phyloP scores from a whole-genome alignment of 345 rosid genomes.

The Durio zibethinus region DNA sequence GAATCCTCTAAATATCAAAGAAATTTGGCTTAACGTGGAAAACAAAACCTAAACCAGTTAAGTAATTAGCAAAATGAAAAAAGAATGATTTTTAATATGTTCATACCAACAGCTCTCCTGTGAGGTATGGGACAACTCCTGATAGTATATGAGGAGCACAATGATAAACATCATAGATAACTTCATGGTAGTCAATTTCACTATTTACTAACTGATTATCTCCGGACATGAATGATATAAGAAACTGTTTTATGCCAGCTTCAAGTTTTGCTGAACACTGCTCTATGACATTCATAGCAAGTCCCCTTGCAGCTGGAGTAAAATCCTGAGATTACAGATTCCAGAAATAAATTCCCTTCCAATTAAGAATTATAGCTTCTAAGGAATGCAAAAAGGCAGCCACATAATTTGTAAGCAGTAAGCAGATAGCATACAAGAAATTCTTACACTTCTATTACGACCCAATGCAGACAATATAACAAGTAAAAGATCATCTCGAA shows the following conservation, averaged over 20 bases:
- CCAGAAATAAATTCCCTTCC: conserved; percentile 24
- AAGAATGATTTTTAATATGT: background rate
- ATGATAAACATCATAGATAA: conserved; percentile 71
- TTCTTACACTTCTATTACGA: conserved; percentile 65
- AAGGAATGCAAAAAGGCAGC: conserved; percentile 5
- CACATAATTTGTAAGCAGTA: background rate
- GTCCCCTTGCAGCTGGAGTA: conserved; percentile 65
- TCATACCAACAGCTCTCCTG: conserved; percentile 94
- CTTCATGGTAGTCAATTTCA: conserved; percentile 84
- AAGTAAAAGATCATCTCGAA: conserved; percentile 70
- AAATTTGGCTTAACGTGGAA: background rate
- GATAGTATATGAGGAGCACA: conserved; percentile 87
- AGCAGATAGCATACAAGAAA: conserved; percentile 13
- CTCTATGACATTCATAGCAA: conserved; percentile 89
- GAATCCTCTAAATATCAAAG: background rate
- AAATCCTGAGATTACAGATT: conserved; percentile 50
- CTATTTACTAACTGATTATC: conserved; percentile 50
- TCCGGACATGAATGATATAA: conserved; percentile 82
- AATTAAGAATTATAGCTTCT: conserved; percentile 8
- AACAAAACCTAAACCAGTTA: background rate
- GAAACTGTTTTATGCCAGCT: conserved; percentile 80
- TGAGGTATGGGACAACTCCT: conserved; percentile 83
- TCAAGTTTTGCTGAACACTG: conserved; percentile 82
- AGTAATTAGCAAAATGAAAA: background rate
- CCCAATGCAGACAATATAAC: conserved; percentile 72